A percentile compares a stretch with the other conserved stretches of the same genome.
Conservation (phyloP, 306 rosid genomes). For the Inga laurina region DNA sequence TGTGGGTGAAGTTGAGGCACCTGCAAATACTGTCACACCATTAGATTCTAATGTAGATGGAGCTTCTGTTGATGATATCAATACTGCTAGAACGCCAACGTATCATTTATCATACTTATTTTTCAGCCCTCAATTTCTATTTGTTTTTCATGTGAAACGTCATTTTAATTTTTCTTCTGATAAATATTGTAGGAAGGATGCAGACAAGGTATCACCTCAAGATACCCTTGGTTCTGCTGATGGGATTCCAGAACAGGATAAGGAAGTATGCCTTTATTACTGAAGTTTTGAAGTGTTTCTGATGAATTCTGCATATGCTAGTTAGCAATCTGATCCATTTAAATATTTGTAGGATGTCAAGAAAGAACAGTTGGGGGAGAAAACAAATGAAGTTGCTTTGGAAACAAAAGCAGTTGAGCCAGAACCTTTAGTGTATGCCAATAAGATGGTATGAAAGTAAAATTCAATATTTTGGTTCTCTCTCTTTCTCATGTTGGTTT, state of each 20-base stretch:
- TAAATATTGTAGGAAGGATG: conserved; percentile 52
- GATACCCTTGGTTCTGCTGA: conserved; percentile 51
- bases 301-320: conserved; percentile 28
- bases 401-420: conserved; percentile 74
- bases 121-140: conserved; percentile 13
- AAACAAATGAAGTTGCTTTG: conserved; percentile 45
- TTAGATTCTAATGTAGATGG: conserved; percentile 42
- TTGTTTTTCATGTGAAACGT: not conserved
- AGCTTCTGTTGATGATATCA: conserved; percentile 40
- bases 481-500: conserved; percentile 26
- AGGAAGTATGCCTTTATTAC: conserved; percentile 52
- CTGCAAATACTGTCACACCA: conserved; percentile 44
- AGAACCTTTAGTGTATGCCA: conserved; percentile 61
- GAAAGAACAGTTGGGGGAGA: conserved; percentile 52
- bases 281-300: conserved; percentile 15
- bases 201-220: conserved; percentile 41
- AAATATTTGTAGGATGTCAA: conserved; percentile 55
- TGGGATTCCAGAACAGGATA: conserved; percentile 50
- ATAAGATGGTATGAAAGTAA: conserved; percentile 63
- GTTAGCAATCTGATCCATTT: conserved; percentile 36
- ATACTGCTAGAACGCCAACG: conserved; percentile 53
- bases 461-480: conserved; percentile 21
- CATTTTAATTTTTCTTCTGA: conserved; percentile 21
- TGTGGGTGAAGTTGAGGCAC: conserved; percentile 48
- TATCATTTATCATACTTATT: conserved; percentile 37